Base-by-base conservation (phyloP, 345 rosid genomes). In the Hibiscus mutabilis region DNA sequence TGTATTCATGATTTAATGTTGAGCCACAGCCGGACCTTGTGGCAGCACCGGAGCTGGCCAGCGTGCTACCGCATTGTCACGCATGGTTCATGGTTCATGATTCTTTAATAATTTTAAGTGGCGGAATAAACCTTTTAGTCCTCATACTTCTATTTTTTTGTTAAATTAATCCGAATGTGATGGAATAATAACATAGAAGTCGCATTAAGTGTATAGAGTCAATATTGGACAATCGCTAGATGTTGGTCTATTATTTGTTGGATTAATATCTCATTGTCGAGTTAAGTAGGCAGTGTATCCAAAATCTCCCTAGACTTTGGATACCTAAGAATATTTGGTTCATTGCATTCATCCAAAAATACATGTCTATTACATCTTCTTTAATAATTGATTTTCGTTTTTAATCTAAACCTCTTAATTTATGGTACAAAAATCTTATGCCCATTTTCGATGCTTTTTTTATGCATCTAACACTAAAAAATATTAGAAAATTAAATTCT, bases 321-420 rank as follows among this genome's bases (percentile, higher is more conserved):
- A 66, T 63, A 74, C 73, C 42, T 37, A 69, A 73, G 27, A 15
- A 61, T 9, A 53, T 55, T 31, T 19, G 78, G 79, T 80, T 53
- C 82, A 44, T 46, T 80, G 79, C 74, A 76, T 58, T 63, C 53
- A 53, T 37, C 70, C 64, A 49, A 77, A 77, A 73, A 53, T 73
- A 66, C 82, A 79, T 42, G 2, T 10, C 74, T 21, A 16, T 18
- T 18, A 2, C 40, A 35, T n/a, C 29, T 35, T 19, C 14, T 35
- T 35, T 35, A 59, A 22, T 55, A 8, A 55, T 19, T 25, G 7
- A 25, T 16, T 16, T 60, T 37, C 3, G 8, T 22, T 35, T 56
- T 15, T 16, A 29, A 35, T 5, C 42, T 13, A n/a, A 42, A 21
- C 49, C 69, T 66, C 69, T 57, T 2, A 1, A 8, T 8, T 2